Evolutionary conservation across 2,329 filamentous ascomycete genomes (phyloP).

Genomic region (Raffaelea albimanens): DNA sequence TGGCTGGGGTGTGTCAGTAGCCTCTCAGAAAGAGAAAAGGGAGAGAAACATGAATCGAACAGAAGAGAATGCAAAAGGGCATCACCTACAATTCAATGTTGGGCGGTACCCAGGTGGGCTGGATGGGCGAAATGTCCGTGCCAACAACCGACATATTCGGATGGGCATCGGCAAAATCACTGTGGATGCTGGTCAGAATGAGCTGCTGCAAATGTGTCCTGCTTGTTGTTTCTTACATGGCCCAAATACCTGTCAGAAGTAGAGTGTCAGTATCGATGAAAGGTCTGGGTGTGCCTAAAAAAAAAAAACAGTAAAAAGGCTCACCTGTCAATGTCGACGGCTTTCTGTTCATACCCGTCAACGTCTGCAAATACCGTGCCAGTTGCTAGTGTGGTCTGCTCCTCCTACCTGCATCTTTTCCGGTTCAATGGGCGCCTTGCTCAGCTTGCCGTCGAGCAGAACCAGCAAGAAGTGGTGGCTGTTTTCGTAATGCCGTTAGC

Average conservation of each 20-base stretch:
- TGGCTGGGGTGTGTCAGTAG: conserved; percentile 7
- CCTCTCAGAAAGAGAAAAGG: neutral
- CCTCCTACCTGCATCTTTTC: neutral
- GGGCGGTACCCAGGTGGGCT: conserved; percentile 10
- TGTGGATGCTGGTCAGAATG: conserved; percentile 16
- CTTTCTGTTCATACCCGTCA: neutral
- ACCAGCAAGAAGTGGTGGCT: conserved; percentile 19
- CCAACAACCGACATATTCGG: conserved; percentile 31
- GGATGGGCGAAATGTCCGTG: conserved; percentile 32
- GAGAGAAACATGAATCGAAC: conserved; percentile 1
- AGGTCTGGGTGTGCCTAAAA: no score
- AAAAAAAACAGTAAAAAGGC: no score
- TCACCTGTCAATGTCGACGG: neutral
- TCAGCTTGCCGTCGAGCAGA: conserved; percentile 5
- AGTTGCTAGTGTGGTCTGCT: conserved; percentile 9
- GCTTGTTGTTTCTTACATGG: conserved; percentile 16
- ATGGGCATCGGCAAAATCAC: conserved; percentile 27
- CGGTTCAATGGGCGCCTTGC: neutral
- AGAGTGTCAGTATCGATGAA: neutral
- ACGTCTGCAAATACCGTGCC: no score
- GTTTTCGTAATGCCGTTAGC: neutral
- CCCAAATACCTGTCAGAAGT: conserved; percentile 29
- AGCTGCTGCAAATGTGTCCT: neutral
- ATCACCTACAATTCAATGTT: conserved; percentile 7
- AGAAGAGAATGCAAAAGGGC: neutral